Percentiles rank a stretch among this genome's conserved stretches.
phyloP scores from a whole-genome alignment of 306 rosid genomes.

The Herpetospermum pedunculosum region DNA sequence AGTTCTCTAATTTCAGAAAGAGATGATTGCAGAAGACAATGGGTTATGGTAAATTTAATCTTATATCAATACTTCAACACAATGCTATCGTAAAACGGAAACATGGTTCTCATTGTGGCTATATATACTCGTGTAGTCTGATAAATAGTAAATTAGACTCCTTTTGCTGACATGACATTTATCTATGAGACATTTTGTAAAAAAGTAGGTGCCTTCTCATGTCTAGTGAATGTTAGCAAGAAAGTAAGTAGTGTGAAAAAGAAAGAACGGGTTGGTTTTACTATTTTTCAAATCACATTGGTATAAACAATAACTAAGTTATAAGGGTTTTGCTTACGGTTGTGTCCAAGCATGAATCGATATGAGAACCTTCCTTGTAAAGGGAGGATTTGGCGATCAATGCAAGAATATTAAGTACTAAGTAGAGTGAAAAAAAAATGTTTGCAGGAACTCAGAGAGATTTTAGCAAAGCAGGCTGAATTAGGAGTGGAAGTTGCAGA shows the following conservation, averaged over 20 bases:
- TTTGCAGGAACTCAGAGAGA: slow-evolving; percentile 65
- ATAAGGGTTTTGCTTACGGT: neutral
- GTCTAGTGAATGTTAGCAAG: neutral
- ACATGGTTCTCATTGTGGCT: neutral
- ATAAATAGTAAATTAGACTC: neutral
- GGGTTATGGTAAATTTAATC: too few relatives aligned
- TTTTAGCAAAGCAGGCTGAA: slow-evolving; percentile 85
- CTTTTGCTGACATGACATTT: neutral
- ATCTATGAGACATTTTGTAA: neutral
- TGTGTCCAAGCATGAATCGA: neutral
- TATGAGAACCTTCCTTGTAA: neutral
- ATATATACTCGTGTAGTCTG: neutral
- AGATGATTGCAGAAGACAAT: neutral
- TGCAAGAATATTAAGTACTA: neutral
- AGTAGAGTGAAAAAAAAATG: neutral
- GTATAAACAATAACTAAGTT: neutral
- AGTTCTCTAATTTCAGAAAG: neutral
- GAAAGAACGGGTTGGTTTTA: neutral
- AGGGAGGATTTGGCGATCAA: neutral
- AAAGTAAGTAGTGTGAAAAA: neutral
- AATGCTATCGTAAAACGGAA: neutral
- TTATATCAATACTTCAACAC: too few relatives aligned
- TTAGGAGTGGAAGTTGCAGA: slow-evolving; percentile 94
- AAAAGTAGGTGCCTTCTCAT: neutral
- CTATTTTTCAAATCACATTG: neutral